These are phyloP conservation scores for Suhomyces taliae DNA, from an alignment of 1,139 yeast species.

Conservation along the genomic window DNA sequence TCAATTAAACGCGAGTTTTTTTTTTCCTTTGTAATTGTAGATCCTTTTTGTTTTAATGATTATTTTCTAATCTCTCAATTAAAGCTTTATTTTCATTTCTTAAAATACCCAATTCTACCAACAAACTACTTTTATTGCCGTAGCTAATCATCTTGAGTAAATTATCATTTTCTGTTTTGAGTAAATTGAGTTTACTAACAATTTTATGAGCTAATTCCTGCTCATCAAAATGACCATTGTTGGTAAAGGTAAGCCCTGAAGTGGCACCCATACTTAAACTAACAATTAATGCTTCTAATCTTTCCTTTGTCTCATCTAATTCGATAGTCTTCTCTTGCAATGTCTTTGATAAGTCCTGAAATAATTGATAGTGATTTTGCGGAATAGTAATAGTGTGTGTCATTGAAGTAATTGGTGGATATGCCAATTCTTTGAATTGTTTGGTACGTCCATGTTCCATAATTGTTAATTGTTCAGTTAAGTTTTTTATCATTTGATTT, in stretches of 20 bases:
- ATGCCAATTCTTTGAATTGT: constrained; percentile 9
- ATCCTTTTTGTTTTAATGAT: too few species aligned
- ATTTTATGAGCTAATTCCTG: constrained; percentile 78
- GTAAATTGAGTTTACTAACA: constrained; percentile 57
- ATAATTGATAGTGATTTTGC: constrained; percentile 46
- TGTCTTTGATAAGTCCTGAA: constrained; percentile 50
- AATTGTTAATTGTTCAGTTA: constrained; percentile 30
- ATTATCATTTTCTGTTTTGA: constrained; percentile 70
- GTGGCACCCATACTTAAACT: constrained; percentile 23
- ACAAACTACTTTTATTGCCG: constrained; percentile 70
- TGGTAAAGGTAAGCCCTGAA: constrained; percentile 27
- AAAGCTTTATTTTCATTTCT: constrained; percentile 33
- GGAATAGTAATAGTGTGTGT: constrained; percentile 28
- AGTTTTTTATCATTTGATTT: constrained; percentile 36
- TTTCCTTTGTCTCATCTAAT: constrained; percentile 56
- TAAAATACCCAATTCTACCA: constrained; percentile 65
- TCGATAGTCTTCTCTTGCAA: constrained; percentile 54
- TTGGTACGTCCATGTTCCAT: constrained; percentile 17
- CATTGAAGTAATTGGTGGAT: constrained; percentile 3
- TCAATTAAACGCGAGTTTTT: neutral
- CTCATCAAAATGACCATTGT: constrained; percentile 63
- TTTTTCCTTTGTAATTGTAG: neutral
- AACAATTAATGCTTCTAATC: constrained; percentile 62
- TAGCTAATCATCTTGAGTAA: constrained; percentile 69
- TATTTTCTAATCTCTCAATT: constrained; percentile 5